A percentile compares a stretch with the other conserved stretches of the same genome.
phyloP scores from a whole-genome alignment of 805 yeast species.

The Wickerhamiella hasegawae region DNA sequence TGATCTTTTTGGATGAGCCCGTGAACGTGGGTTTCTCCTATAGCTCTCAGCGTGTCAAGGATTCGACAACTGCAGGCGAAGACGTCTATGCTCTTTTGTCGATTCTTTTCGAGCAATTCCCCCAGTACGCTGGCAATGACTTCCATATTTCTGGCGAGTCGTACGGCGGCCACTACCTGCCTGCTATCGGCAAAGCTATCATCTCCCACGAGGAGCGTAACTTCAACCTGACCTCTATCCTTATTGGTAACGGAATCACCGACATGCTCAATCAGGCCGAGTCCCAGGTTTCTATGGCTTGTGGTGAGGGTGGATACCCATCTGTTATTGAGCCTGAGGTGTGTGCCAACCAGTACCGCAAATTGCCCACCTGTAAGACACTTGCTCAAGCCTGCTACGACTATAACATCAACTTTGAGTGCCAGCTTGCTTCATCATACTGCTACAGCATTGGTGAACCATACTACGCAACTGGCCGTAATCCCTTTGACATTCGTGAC shows the following conservation, averaged over 20 bases:
- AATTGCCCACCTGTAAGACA: constrained; percentile 60
- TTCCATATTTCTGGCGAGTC: constrained; percentile 88
- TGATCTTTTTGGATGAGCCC: constrained; percentile 78
- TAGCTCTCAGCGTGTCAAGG: constrained; percentile 43
- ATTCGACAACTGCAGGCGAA: constrained; percentile 68
- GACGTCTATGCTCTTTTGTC: constrained; percentile 70
- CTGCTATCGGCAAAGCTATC: constrained; percentile 75
- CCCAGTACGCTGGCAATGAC: constrained; percentile 33
- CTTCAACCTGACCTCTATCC: constrained; percentile 55
- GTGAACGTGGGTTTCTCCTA: constrained; percentile 71
- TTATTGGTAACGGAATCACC: constrained; percentile 85
- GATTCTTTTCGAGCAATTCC: constrained; percentile 63
- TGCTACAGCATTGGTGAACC: constrained; percentile 66
- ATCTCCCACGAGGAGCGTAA: constrained; percentile 43
- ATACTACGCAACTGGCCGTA: constrained; percentile 62
- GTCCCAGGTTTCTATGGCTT: constrained; percentile 83
- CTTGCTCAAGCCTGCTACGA: constrained; percentile 62
- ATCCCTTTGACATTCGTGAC: constrained; percentile 74
- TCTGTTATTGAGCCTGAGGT: constrained; percentile 61
- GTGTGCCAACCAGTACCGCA: constrained; percentile 49
- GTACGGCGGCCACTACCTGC: constrained; percentile 83
- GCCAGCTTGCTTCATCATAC: constrained; percentile 80
- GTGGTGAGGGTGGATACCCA: constrained; percentile 79
- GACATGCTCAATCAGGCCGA: constrained; percentile 70
- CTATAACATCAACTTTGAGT: constrained; percentile 53